These are phyloP conservation scores for Goniomonas avonlea DNA, from an alignment of 78 protist genomes.

Conservation along the genomic window DNA sequence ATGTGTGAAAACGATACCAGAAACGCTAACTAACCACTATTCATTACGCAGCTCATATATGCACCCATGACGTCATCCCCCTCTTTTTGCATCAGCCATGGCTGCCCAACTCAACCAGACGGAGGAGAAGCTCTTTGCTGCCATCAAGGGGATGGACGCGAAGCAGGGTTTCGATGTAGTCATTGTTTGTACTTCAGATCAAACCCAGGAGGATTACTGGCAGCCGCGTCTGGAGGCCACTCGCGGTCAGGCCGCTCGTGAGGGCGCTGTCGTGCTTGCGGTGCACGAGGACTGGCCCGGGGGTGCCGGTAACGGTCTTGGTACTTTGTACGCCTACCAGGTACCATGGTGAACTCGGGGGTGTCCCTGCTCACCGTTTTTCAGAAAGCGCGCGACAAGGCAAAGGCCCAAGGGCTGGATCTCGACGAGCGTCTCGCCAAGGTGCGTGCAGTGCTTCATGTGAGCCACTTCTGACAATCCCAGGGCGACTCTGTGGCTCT, in stretches of 20 bases:
- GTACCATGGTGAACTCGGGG: neutral
- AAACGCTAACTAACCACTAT: too few species aligned
- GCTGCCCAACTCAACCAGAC: neutral
- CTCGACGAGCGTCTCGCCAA: neutral
- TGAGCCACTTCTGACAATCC: too few species aligned
- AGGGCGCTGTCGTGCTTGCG: neutral
- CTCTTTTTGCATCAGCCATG: too few species aligned
- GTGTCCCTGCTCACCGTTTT: neutral
- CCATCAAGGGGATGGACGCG: neutral
- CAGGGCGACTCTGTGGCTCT: constrained; percentile 19
- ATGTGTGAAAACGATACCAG: too few species aligned
- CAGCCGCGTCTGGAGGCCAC: constrained; percentile 15
- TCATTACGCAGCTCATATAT: too few species aligned
- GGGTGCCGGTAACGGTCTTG: constrained; percentile 57
- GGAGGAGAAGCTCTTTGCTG: neutral
- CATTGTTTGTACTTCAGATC: constrained; percentile 30
- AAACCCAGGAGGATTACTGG: constrained; percentile 37
- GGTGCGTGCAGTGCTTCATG: too few species aligned
- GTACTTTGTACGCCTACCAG: constrained; percentile 42
- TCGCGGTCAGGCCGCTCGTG: neutral
- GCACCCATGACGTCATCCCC: too few species aligned
- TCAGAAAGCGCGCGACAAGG: constrained; percentile 24
- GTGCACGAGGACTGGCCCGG: constrained; percentile 50
- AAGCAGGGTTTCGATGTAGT: constrained; percentile 23
- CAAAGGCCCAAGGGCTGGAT: neutral